phyloP scores from a whole-genome alignment of 345 rosid genomes.

The Linum tenue region DNA sequence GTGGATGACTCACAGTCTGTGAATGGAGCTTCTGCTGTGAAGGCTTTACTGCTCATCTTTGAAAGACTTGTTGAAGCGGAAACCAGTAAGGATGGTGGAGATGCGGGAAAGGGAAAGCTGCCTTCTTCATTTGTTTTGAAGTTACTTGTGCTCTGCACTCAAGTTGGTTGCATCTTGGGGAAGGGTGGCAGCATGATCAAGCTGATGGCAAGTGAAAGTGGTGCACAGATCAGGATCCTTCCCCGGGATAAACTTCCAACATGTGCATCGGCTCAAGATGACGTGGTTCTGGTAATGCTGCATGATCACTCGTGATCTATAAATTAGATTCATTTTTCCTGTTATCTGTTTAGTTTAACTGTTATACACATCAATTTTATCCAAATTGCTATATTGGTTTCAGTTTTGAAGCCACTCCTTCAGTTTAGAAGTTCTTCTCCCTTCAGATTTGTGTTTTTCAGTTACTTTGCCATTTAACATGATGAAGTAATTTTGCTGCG shows the following conservation, averaged over 20 bases:
- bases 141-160: conserved; percentile 49
- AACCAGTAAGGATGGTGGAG: conserved; percentile 23
- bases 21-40: conserved; percentile 30
- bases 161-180: conserved; percentile 60
- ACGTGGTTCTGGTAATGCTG: conserved; percentile 47
- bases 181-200: conserved; percentile 58
- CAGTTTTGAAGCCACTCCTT: neutral
- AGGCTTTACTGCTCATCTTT: conserved; percentile 46
- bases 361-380: no score
- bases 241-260: conserved; percentile 55
- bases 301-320: neutral
- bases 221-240: conserved; percentile 58
- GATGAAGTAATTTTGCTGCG: neutral
- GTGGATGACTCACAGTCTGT: conserved; percentile 25
- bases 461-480: neutral
- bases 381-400: neutral
- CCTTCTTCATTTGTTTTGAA: conserved; percentile 26
- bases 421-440: neutral
- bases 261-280: conserved; percentile 45
- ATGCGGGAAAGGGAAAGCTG: conserved; percentile 26
- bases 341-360: no score
- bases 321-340: neutral
- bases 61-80: conserved; percentile 46
- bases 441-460: neutral
- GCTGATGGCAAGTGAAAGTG: conserved; percentile 51